phyloP scores from a whole-genome alignment of 106 monocot species.

The Hemerocallis citrina region DNA sequence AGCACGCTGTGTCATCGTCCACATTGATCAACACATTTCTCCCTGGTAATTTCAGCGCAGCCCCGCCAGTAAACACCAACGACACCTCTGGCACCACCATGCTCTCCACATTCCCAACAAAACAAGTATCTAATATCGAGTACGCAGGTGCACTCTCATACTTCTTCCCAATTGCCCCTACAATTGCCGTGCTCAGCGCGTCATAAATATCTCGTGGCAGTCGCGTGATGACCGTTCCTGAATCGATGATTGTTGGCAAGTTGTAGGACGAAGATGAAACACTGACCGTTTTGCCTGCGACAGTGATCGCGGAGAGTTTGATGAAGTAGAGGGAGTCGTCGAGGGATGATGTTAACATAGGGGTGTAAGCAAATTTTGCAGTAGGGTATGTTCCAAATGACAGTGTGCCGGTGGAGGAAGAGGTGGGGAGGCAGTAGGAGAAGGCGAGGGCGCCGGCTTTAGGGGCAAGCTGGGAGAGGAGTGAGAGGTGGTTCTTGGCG shows the following conservation, averaged over 20 bases:
- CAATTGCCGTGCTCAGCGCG: slow-evolving; percentile 31
- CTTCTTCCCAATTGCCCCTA: slow-evolving; percentile 1
- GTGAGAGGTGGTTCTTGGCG: slow-evolving; percentile 53
- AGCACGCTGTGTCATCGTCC: slow-evolving; percentile 26
- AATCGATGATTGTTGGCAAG: slow-evolving; percentile 60
- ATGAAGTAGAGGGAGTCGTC: slow-evolving; percentile 47
- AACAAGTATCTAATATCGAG: slow-evolving; percentile 67
- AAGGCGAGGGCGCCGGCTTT: slow-evolving; percentile 35
- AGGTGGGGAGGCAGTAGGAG: slow-evolving; percentile 88
- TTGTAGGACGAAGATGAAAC: slow-evolving; percentile 25
- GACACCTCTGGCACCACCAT: slow-evolving; percentile 34
- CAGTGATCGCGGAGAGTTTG: slow-evolving; percentile 17
- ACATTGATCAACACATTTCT: slow-evolving; percentile 52
- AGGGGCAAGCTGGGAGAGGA: slow-evolving; percentile 42
- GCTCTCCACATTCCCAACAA: slow-evolving; percentile 18
- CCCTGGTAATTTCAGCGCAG: slow-evolving; percentile 28
- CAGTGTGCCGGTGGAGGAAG: slow-evolving; percentile 44
- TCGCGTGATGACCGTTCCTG: slow-evolving; percentile 66
- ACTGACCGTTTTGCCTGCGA: slow-evolving; percentile 11
- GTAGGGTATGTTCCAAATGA: slow-evolving; percentile 31
- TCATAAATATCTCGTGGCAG: slow-evolving; percentile 34
- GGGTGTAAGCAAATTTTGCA: slow-evolving; percentile 24
- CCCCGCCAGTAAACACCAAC: slow-evolving; percentile 46
- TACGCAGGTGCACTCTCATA: slow-evolving; percentile 21
- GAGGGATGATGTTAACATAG: slow-evolving; percentile 26